A percentile compares a stretch with the other conserved stretches of the same genome.
phyloP scores from a whole-genome alignment of 179 eudicot genomes.

The Pouteria campechiana region DNA sequence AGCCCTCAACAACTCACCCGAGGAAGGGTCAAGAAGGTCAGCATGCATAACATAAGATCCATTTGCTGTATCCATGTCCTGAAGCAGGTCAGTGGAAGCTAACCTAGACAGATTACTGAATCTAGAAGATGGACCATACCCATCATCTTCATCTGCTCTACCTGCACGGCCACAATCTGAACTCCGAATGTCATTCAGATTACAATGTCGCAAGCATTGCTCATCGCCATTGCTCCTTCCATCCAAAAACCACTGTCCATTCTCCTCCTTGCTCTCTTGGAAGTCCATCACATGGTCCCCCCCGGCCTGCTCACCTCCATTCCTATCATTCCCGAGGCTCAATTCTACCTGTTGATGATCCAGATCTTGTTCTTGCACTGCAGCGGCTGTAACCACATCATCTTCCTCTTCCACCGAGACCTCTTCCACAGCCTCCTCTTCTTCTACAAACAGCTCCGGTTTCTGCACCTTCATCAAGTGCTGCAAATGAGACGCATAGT shows the following conservation, averaged over 20 bases:
- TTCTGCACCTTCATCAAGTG: slow-evolving; percentile 50
- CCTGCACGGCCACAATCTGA: slow-evolving; percentile 17
- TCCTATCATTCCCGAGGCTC: slow-evolving; percentile 26
- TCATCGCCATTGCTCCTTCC: slow-evolving; percentile 24
- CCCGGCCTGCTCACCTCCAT: slow-evolving; percentile 23
- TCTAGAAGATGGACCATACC: slow-evolving; percentile 22
- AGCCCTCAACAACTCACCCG: slow-evolving; percentile 26
- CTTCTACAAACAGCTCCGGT: slow-evolving; percentile 16
- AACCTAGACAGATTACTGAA: slow-evolving; percentile 14
- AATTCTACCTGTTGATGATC: slow-evolving; percentile 20
- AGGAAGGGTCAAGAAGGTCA: slow-evolving; percentile 33
- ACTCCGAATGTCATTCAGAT: slow-evolving; percentile 11
- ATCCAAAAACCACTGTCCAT: slow-evolving; percentile 38
- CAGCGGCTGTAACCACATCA: slow-evolving; percentile 9
- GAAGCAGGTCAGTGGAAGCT: slow-evolving; percentile 38
- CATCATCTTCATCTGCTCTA: slow-evolving; percentile 21
- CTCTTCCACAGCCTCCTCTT: slow-evolving; percentile 7
- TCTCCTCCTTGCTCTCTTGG: slow-evolving; percentile 32
- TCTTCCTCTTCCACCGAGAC: slow-evolving; percentile 18
- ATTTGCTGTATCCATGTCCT: slow-evolving; percentile 39
- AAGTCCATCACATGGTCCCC: slow-evolving; percentile 34
- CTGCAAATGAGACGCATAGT: slow-evolving; percentile 86
- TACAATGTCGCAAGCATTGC: slow-evolving; percentile 49
- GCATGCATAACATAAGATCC: slow-evolving; percentile 20
- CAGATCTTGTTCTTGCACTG: slow-evolving; percentile 5